These are phyloP conservation scores for Macroventuria anomochaeta DNA, from an alignment of 2,329 filamentous ascomycete genomes.

Conservation along the genomic window DNA sequence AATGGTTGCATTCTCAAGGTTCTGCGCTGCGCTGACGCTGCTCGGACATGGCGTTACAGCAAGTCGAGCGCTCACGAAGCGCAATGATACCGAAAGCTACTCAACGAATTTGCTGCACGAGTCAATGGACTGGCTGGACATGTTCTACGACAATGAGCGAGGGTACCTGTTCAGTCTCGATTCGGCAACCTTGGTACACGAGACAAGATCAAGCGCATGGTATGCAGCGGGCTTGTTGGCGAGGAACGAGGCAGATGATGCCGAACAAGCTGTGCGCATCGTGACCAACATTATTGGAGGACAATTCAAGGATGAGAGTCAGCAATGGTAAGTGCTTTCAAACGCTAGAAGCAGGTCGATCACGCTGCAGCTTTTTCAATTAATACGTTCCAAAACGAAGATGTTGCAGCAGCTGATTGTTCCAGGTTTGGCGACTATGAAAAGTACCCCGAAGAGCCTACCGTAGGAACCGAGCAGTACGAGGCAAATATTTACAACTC, in stretches of 20 bases:
- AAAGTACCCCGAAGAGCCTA: constrained; percentile 63
- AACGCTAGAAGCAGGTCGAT: no score
- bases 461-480: constrained; percentile 61
- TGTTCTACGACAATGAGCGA: constrained; percentile 59
- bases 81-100: constrained; percentile 27
- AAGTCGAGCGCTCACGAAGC: constrained; percentile 8
- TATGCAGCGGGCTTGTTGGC: constrained; percentile 65
- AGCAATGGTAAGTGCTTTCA: constrained; percentile 60
- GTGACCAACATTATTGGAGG: constrained; percentile 60
- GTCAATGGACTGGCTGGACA: constrained; percentile 64
- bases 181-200: constrained; percentile 59
- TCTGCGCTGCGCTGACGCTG: constrained; percentile 21
- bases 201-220: constrained; percentile 65
- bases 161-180: constrained; percentile 62
- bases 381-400: no score
- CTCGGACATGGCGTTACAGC: constrained; percentile 15
- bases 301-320: constrained; percentile 60
- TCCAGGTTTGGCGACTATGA: constrained; percentile 60
- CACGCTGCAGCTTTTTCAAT: background rate
- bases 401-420: background rate
- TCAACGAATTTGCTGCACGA: constrained; percentile 43
- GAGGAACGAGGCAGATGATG: constrained; percentile 60
- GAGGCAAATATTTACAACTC: constrained; percentile 60
- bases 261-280: constrained; percentile 60
- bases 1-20: constrained; percentile 18